Percentiles rank a stretch among this genome's conserved stretches.
phyloP scores from a whole-genome alignment of 805 yeast genomes.

The Saturnispora besseyi region DNA sequence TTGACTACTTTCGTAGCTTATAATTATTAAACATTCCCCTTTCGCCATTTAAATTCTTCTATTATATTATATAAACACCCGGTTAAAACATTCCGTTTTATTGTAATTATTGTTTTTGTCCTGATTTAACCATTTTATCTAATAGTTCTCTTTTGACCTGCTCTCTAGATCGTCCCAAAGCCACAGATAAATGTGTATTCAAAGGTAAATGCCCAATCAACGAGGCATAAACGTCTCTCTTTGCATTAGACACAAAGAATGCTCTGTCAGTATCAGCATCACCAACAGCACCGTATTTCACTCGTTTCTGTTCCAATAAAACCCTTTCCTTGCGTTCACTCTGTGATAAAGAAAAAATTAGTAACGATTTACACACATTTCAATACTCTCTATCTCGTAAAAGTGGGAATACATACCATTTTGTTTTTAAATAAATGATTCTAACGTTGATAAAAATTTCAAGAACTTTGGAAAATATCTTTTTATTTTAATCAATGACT shows the following conservation, averaged over 20 bases:
- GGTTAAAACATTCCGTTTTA: no score
- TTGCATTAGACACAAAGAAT: constrained; percentile 62
- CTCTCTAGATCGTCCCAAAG: constrained; percentile 17
- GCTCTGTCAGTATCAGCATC: constrained; percentile 57
- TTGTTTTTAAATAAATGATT: background rate
- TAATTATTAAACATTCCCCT: no score
- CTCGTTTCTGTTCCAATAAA: constrained; percentile 44
- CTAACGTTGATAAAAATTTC: background rate
- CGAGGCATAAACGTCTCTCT: constrained; percentile 57
- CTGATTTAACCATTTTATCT: constrained; percentile 33
- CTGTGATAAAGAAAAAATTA: constrained; percentile 23
- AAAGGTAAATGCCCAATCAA: constrained; percentile 50
- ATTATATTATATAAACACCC: no score
- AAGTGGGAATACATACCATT: constrained; percentile 7
- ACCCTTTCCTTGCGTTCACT: constrained; percentile 61
- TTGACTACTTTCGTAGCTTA: no score
- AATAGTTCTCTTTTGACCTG: constrained; percentile 27
- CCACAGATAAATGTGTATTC: constrained; percentile 45
- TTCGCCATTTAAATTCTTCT: no score
- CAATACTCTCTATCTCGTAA: no score
- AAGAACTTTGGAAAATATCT: background rate
- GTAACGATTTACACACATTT: background rate
- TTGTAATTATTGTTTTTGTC: background rate
- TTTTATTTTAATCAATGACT: background rate
- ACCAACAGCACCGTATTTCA: constrained; percentile 70